Base-by-base conservation (phyloP, 2,329 filamentous ascomycete species). In the Phialophora chinensis region DNA sequence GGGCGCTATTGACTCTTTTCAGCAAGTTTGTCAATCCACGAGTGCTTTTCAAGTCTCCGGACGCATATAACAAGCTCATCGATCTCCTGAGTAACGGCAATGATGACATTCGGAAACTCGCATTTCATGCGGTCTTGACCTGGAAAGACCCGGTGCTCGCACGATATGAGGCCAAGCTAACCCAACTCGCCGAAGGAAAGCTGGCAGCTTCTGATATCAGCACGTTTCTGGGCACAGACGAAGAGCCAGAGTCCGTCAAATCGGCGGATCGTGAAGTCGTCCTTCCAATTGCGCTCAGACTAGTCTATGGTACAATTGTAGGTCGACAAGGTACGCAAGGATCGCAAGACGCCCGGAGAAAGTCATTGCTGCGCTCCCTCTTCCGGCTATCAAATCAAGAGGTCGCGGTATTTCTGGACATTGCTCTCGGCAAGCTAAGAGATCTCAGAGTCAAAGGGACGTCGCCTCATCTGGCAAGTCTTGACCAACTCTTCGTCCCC, bases 161-260 rank as follows among this genome's bases (percentile, higher is more conserved):
- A 66, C 85, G 88, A 0, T 97, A 98, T 74, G 88, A 93, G 73
- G 93, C 97, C 72, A 92, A 93, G 72, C 79, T 99, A 27, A 85
- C 92, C 68, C 93, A 92, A 72, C 83, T 99, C 1, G 85, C 98
- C 8, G 95, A 99, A 71, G 95, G 98, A 69, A 89, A 91, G 27
- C 87, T 91, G 57, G 97, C 98, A 79, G 92, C 93, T 74, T 95
- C 98, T 74, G 94, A 98, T 76, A 85, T 99, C n/a, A 90, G 92
- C 0, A 88, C 95, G 4, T 90, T 99, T 70, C 85, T 99, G 61
- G 90, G 92, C 74, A 86, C 90, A 17, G 89, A 91, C 20, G 75
- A 80, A 27, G 81, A 87, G 47, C 82, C 86, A 67, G 88, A 88
- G 65, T 79, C 89, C 62, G 90, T 97, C 70, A 88, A 89, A 71